Percentiles rank a stretch among this genome's conserved stretches.
Conservation (phyloP, 2,329 filamentous ascomycete species). For the Aureobasidium sp. region DNA sequence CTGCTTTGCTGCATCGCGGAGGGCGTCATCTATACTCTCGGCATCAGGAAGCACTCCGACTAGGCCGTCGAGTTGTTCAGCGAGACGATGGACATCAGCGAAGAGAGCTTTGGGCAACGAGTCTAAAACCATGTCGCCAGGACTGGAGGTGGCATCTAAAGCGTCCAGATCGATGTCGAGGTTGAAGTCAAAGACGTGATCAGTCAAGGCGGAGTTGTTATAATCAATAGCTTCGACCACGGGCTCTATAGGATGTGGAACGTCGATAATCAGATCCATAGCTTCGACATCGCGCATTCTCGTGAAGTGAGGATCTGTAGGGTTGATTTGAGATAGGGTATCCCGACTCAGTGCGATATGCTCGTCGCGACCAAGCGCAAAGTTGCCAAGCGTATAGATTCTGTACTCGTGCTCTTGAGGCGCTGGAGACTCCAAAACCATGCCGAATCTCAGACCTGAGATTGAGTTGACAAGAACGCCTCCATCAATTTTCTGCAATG, state of each 20-base stretch:
- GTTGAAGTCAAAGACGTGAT: conserved; percentile 10
- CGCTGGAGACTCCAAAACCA: conserved; percentile 53
- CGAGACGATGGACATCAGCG: conserved; percentile 10
- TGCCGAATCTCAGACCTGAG: conserved; percentile 53
- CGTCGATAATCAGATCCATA: conserved; percentile 65
- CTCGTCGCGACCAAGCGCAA: conserved; percentile 79
- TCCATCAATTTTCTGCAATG: conserved; percentile 49
- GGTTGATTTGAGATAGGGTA: conserved; percentile 56
- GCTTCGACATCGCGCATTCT: conserved; percentile 63
- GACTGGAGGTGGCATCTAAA: conserved; percentile 1
- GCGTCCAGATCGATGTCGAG: conserved; percentile 13
- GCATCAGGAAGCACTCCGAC: conserved; percentile 7
- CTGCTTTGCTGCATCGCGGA: conserved; percentile 10
- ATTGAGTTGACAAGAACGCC: conserved; percentile 54
- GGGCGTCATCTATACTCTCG: conserved; percentile 8
- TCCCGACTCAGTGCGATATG: conserved; percentile 72
- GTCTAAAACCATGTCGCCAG: conserved; percentile 8
- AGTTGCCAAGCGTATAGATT: conserved; percentile 72
- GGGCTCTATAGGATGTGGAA: conserved; percentile 13
- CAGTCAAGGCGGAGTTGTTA: not conserved
- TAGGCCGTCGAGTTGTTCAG: conserved; percentile 14
- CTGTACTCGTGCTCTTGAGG: conserved; percentile 48
- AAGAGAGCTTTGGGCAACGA: conserved; percentile 11
- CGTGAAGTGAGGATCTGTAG: conserved; percentile 77
- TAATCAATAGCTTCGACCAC: not conserved